Conservation (phyloP, 2,329 filamentous ascomycete species). For the Dendrostoma leiphaemia region DNA sequence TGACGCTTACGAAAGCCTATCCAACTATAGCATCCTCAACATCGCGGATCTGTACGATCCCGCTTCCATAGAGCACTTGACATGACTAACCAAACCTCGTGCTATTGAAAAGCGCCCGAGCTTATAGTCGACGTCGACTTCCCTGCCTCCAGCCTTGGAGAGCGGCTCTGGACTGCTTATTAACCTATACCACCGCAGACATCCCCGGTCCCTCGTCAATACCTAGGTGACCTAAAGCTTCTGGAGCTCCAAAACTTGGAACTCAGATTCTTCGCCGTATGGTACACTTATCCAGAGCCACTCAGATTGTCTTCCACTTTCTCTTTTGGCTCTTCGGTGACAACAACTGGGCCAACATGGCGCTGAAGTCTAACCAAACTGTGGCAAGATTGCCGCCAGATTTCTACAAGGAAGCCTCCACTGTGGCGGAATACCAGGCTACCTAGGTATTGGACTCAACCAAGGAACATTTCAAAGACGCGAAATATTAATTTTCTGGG, state of each 20-base stretch:
- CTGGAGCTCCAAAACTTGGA: slow-evolving; percentile 12
- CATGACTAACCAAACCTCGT: not conserved
- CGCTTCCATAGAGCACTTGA: not conserved
- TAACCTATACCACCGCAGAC: slow-evolving; percentile 20
- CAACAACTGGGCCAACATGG: slow-evolving; percentile 24
- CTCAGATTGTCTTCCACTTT: slow-evolving; percentile 23
- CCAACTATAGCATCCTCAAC: slow-evolving; percentile 18
- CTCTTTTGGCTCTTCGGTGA: slow-evolving; percentile 26
- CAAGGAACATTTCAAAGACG: slow-evolving; percentile 6
- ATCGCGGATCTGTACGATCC: not conserved
- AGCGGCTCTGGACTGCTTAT: slow-evolving; percentile 18
- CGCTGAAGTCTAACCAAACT: slow-evolving; percentile 6
- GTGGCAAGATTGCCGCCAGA: slow-evolving; percentile 16
- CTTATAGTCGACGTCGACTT: slow-evolving; percentile 1
- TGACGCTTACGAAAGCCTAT: slow-evolving; percentile 4
- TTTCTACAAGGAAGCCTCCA: slow-evolving; percentile 22
- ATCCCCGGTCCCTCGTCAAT: slow-evolving; percentile 21
- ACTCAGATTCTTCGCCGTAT: slow-evolving; percentile 10
- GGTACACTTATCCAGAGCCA: slow-evolving; percentile 22
- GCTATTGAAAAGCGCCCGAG: not conserved
- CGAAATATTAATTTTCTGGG: slow-evolving; percentile 2
- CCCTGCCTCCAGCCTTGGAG: slow-evolving; percentile 12
- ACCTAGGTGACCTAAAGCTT: slow-evolving; percentile 20
- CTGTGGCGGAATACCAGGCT: slow-evolving; percentile 18
- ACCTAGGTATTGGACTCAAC: slow-evolving; percentile 14